phyloP scores from a whole-genome alignment of 805 yeast genomes.

The Kuraishia cidri region DNA sequence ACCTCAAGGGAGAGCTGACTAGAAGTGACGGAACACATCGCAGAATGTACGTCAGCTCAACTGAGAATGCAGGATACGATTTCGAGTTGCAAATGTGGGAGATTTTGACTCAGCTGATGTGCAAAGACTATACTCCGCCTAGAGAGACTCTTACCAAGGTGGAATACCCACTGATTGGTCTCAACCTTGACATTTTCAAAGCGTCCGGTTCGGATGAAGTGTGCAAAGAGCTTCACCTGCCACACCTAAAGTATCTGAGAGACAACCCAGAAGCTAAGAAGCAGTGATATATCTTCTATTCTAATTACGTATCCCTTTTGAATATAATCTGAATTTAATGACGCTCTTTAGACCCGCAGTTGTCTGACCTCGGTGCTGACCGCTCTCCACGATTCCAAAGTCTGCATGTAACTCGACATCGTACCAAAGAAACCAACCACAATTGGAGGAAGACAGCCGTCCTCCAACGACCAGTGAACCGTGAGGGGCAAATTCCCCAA shows the following conservation, averaged over 20 bases:
- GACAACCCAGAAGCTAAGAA: constrained; percentile 14
- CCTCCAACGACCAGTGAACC: constrained; percentile 24
- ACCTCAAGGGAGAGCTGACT: constrained; percentile 10
- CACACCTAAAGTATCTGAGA: constrained; percentile 24
- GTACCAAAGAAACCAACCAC: constrained; percentile 25
- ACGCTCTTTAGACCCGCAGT: background rate
- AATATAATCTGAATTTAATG: background rate
- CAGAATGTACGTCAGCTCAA: constrained; percentile 19
- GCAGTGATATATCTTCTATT: no score
- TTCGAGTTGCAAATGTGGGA: constrained; percentile 31
- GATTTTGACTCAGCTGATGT: constrained; percentile 24
- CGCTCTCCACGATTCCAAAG: constrained; percentile 1
- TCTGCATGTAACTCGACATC: constrained; percentile 4
- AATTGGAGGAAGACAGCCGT: constrained; percentile 21
- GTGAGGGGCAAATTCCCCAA: constrained; percentile 25
- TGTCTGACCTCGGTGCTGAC: background rate
- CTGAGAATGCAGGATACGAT: constrained; percentile 20
- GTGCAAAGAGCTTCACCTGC: constrained; percentile 23
- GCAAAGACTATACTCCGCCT: constrained; percentile 16
- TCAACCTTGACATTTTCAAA: constrained; percentile 17
- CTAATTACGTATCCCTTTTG: no score
- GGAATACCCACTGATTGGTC: constrained; percentile 8
- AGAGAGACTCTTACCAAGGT: constrained; percentile 7
- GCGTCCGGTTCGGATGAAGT: constrained; percentile 14
- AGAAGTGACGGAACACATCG: constrained; percentile 13